These are phyloP conservation scores for Triglochin maritima DNA, from an alignment of 106 monocot genomes.

Conservation along the genomic window DNA sequence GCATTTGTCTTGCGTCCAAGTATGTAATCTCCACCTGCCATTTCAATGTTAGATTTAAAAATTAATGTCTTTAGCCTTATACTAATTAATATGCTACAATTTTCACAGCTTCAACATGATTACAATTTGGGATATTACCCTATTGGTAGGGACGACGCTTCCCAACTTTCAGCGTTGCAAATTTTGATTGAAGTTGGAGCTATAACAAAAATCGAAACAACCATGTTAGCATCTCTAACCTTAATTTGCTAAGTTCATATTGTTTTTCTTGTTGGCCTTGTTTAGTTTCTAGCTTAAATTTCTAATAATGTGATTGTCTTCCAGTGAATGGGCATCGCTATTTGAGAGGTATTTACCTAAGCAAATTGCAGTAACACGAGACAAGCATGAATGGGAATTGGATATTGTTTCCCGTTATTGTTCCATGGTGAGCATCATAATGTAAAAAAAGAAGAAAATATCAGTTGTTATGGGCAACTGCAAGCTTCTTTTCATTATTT, in stretches of 20 bases:
- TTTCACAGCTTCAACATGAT: slow-evolving; percentile 87
- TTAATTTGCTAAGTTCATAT: no score
- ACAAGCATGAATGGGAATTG: slow-evolving; percentile 86
- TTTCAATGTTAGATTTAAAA: background rate
- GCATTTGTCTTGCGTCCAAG: slow-evolving; percentile 95
- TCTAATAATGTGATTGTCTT: background rate
- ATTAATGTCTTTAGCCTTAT: no score
- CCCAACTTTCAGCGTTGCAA: slow-evolving; percentile 84
- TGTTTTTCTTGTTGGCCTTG: no score
- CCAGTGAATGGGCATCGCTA: slow-evolving; percentile 88
- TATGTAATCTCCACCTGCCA: slow-evolving; percentile 9
- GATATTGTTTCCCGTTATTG: slow-evolving; percentile 79
- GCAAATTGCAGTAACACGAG: slow-evolving; percentile 86
- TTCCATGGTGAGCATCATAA: slow-evolving; percentile 45
- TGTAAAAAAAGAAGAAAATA: no score
- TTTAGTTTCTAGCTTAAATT: no score
- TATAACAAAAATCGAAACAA: slow-evolving; percentile 65
- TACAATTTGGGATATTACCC: slow-evolving; percentile 97
- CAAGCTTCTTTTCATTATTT: no score
- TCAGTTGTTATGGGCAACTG: no score
- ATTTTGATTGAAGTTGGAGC: slow-evolving; percentile 85
- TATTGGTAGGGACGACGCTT: slow-evolving; percentile 92
- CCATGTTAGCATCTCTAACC: slow-evolving; percentile 45
- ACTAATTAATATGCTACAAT: background rate
- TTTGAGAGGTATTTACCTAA: slow-evolving; percentile 93